Base-by-base conservation (phyloP, 257 asterid genomes). In the Vinca minor region DNA sequence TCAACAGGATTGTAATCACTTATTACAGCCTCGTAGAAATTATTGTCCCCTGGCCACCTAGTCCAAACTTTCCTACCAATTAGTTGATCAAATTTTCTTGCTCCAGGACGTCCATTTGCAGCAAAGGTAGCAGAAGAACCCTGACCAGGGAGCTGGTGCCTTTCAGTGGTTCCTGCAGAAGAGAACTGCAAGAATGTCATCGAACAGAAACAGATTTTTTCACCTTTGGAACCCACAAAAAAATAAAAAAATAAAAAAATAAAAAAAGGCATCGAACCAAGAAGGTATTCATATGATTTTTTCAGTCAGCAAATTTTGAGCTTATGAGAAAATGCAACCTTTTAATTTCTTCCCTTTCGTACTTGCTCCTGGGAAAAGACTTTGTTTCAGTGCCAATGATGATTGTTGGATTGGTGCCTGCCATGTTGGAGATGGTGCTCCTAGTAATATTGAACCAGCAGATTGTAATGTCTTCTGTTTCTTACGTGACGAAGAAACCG, bases 11-110 rank as follows among this genome's bases (percentile, higher is more conserved):
- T 71, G 74, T 72, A 85, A 63, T 85, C 82, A 65, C 81, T 77
- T 60, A 85, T 84, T 46, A 81, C 73, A 73, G 96, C 96, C 70
- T 85, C 88, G 73, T 85, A 88, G 66, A 85, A 88, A 54, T 64
- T 82, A 71, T 88, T 88, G 76, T 88, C 96, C 39, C 83, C 94
- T n/a, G 91, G 96, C 94, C 95, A 88, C 66, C 89, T 82, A 63
- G 92, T 85, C 77, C 76, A 65, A 31, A 85, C 84, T 82, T 80
- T 85, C 72, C 86, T 76, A 63, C 91, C 84, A 63, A 85, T 62
- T 61, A 85, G 74, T 38, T 81, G 73, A 82, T 85, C 82, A 74
- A 68, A 78, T 8, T 86, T 57, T 76, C 77, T 82, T 39, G 73
- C 82, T 71, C 74, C 84, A 20, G 75, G 74, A 48, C 75, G 80